Percentiles rank a stretch among this genome's conserved stretches.
phyloP scores from a whole-genome alignment of 768 basidiomycete species.

The Phaeolepiota aurea region DNA sequence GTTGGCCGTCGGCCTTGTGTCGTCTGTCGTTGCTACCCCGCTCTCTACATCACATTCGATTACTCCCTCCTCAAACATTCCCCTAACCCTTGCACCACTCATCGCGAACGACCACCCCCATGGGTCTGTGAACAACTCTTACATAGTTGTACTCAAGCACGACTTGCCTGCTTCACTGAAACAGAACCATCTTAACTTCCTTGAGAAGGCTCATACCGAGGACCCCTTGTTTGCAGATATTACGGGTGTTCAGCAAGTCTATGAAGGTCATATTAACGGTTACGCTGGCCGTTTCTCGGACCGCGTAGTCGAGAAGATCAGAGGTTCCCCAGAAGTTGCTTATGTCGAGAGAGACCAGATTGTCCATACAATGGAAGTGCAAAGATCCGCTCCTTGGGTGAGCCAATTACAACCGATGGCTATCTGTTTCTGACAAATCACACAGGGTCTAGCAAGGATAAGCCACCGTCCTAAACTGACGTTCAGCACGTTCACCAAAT shows the following conservation, averaged over 20 bases:
- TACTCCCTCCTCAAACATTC: conserved; percentile 23
- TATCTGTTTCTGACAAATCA: not conserved
- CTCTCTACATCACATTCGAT: conserved; percentile 34
- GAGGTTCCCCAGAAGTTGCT: conserved; percentile 81
- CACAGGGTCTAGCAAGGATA: conserved; percentile 88
- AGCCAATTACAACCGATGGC: conserved; percentile 13
- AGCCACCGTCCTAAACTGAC: conserved; percentile 75
- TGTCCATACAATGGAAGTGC: conserved; percentile 65
- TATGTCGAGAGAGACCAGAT: conserved; percentile 93
- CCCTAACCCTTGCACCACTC: conserved; percentile 54
- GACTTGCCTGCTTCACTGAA: conserved; percentile 47
- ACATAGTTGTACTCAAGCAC: conserved; percentile 86
- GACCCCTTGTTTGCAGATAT: conserved; percentile 40
- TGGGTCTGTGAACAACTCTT: conserved; percentile 81
- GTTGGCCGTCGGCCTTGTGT: conserved; percentile 30
- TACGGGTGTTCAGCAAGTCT: conserved; percentile 66
- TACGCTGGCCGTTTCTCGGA: conserved; percentile 78
- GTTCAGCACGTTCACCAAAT: conserved; percentile 79
- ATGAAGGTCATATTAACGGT: conserved; percentile 63
- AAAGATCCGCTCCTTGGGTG: conserved; percentile 84
- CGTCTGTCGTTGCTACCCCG: conserved; percentile 32
- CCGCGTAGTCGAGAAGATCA: conserved; percentile 63
- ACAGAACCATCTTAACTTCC: conserved; percentile 73
- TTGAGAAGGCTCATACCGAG: conserved; percentile 52
- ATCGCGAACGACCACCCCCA: conserved; percentile 52